Evolutionary conservation across 1,284 basidiomycete genomes (phyloP).

Genomic region (Ganoderma sinense): DNA sequence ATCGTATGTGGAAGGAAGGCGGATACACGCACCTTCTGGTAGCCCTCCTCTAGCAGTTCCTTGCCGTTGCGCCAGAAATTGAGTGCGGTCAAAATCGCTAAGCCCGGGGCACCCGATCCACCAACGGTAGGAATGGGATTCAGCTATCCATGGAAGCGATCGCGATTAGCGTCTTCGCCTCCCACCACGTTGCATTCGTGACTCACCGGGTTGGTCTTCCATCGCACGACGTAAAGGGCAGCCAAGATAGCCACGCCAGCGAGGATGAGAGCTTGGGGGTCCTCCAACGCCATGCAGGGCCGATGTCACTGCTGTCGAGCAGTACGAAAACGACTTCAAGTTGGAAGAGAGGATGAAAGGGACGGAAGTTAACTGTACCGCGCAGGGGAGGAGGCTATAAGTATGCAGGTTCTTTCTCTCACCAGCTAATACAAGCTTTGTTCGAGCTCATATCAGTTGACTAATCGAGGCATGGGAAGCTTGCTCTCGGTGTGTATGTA

Average conservation of each 20-base stretch:
- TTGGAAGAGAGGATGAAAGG: neutral
- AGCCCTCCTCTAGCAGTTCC: constrained; percentile 46
- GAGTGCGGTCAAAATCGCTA: constrained; percentile 44
- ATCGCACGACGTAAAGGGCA: constrained; percentile 6
- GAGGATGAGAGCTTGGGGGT: neutral
- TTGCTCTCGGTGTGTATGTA: neutral
- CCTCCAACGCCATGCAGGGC: constrained; percentile 1
- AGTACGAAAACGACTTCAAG: neutral
- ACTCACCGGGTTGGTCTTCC: constrained; percentile 14
- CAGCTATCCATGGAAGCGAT: constrained; percentile 22
- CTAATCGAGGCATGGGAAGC: neutral
- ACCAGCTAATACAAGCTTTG: neutral
- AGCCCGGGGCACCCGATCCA: constrained; percentile 39
- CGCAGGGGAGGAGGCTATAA: neutral
- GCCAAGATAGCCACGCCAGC: neutral
- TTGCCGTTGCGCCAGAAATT: constrained; percentile 41
- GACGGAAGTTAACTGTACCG: neutral
- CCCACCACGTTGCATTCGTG: too few relatives aligned
- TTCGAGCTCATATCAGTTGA: neutral
- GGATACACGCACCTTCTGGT: constrained; percentile 41
- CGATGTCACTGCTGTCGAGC: neutral
- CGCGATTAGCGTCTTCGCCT: neutral
- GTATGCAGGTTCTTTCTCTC: neutral
- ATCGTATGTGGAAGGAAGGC: neutral
- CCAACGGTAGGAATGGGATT: constrained; percentile 45